Evolutionary conservation across 2,329 filamentous ascomycete genomes (phyloP), one percentile per base, ranked within the genome.

Genomic region (Botrytis hyacinthi): DNA sequence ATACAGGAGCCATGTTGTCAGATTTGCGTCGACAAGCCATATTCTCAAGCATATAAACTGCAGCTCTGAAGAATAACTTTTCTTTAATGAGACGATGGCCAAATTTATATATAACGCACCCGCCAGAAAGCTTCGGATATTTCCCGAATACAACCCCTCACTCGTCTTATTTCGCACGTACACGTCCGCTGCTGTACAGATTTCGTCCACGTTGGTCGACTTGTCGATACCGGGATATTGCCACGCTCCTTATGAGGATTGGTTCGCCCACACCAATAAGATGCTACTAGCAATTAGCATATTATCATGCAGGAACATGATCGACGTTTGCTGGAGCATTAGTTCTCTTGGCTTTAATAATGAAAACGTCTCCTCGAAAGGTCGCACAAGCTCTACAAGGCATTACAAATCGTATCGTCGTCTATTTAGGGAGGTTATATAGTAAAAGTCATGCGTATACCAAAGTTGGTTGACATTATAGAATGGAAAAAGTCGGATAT

Each of bases 241-340:
- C 66, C 66, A 69, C 66, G 66, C 66, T 69, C 66, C 57, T 42
- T 57, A 37, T 57, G 54, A n/a, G 66, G 66, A 69, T 69, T 69
- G 66, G 66, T 40, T 57, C 66, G 12, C 14, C 37, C 37, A 10
- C 37, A 32, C 48, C 35, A 69, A 68, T 57, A 12, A 69, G 40
- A 32, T 22, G 32, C n/a, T 57, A 32, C 42, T n/a, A 9, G 54
- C 20, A 69, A 57, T 69, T 59, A 69, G 48, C 35, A 69, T 42
- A 68, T 57, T 69, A 12, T 32, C 66, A 57, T 69, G 66, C 35
- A 69, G 51, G 48, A 69, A 44, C 48, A 69, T 69, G 66, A 57
- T 29, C 18, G 48, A 69, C 48, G 20, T 57, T 32, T 3, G 48
- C n/a, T 59, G 40, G 37, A 57, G 35, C n/a, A 32, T 32, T 9